Base-by-base conservation (phyloP, 305 asterid genomes). In the Salvia sclarea region DNA sequence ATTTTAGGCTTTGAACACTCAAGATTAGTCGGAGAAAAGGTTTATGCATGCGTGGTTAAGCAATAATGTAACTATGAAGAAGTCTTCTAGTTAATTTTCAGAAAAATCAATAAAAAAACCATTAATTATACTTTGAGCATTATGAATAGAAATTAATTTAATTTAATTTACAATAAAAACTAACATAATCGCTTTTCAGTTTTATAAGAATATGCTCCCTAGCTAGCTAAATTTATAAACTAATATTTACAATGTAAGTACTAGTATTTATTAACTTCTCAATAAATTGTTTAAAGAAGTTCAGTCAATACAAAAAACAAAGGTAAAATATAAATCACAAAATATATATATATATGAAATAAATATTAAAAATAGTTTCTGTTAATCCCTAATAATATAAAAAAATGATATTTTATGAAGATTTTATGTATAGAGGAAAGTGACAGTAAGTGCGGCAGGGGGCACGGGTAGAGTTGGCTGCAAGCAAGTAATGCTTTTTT, bases 401-500 rank as follows among this genome's bases (percentile, higher is more conserved):
- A 4, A 25, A 25, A 25, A 25, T 25, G 30, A 25, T 25, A 25
- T 25, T 1, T 25, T 1, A 25, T 25, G 30, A 25, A 25, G 30
- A 4, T 25, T 25, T 25, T 25, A 1, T 25, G 4, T 16, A 4
- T 45, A 16, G 22, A 17, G 53, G 17, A 47, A 47, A 47, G 4
- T 47, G 13, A 45, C 24, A 17, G 44, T 61, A 40, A 60, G 20
- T 14, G 17, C 13, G 43, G 7, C 8, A 18, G 64, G 33, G n/a
- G 57, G 61, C 49, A n/a, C 14, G 13, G 57, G 59, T 76, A n/a
- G 66, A 65, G 70, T 76, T 66, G 33, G 2, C 38, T 54, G 58
- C 68, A 76, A 76, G 58, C 68, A 76, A 76, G 75, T 31, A 45
- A 76, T 22, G 48, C 17, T 57, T 66, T 16, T 61, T 57, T 14